These are phyloP conservation scores for Xylariaceae sp. DNA, from an alignment of 2,329 filamentous ascomycete genomes.

Conservation along the genomic window DNA sequence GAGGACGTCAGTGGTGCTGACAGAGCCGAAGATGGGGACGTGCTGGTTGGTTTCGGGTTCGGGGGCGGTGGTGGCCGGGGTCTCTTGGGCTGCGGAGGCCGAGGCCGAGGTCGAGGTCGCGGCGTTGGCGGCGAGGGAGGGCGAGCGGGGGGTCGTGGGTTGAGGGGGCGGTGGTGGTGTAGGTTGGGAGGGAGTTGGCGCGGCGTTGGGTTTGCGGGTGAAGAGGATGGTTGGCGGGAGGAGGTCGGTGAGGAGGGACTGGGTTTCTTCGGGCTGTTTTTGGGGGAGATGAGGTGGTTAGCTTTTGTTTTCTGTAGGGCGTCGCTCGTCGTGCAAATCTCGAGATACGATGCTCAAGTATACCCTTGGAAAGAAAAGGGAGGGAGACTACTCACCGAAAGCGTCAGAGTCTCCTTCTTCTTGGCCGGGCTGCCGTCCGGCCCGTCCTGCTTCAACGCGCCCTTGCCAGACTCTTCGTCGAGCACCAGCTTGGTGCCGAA, in stretches of 20 bases:
- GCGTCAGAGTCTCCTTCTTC: conserved; percentile 18
- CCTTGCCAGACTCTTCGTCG: conserved; percentile 6
- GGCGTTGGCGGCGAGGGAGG: conserved; percentile 23
- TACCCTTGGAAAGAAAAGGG: too few species aligned
- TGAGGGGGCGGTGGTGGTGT: conserved; percentile 8
- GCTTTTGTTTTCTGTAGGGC: too few species aligned
- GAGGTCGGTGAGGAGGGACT: conserved; percentile 29
- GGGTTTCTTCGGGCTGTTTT: conserved; percentile 33
- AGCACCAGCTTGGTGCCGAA: conserved; percentile 20
- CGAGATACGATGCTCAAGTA: too few species aligned
- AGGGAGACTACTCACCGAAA: conserved; percentile 17
- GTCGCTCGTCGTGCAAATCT: too few species aligned
- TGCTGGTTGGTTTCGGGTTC: neutral
- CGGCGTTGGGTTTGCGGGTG: conserved; percentile 31
- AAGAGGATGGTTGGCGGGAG: conserved; percentile 35
- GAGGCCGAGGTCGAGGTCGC: conserved; percentile 7
- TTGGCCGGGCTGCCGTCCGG: conserved; percentile 4
- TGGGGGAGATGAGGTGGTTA: conserved; percentile 7
- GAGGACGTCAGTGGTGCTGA: conserved; percentile 34
- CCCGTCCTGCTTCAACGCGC: neutral
- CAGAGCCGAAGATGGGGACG: conserved; percentile 38
- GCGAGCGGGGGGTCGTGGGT: conserved; percentile 19
- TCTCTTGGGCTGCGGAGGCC: conserved; percentile 9
- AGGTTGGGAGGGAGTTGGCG: conserved; percentile 9
- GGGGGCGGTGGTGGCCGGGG: conserved; percentile 8